Evolutionary conservation across 2,329 filamentous ascomycete genomes (phyloP).

Genomic region (Arthrobotrys megalospora): DNA sequence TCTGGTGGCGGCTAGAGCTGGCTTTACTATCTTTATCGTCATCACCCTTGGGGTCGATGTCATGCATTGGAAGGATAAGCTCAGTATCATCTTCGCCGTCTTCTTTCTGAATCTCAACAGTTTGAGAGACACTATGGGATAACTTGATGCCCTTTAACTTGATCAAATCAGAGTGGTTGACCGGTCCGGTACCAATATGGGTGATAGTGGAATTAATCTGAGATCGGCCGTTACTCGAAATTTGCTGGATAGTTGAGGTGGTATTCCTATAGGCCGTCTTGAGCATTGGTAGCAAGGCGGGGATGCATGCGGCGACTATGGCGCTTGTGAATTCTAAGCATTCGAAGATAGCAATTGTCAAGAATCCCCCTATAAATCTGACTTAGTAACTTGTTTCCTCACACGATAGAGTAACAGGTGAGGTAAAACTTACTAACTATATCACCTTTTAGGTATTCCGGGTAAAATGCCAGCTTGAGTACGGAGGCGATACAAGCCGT

Average conservation of each 20-base stretch:
- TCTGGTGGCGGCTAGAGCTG: conserved; percentile 14
- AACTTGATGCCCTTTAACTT: conserved; percentile 46
- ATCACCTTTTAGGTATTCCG: conserved; percentile 24
- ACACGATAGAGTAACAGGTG: not conserved
- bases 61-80: conserved; percentile 24
- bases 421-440: conserved; percentile 27
- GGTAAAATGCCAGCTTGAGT: conserved; percentile 31
- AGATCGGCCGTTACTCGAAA: conserved; percentile 9
- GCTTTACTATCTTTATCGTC: conserved; percentile 30
- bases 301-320: conserved; percentile 35
- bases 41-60: conserved; percentile 10
- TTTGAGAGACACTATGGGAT: conserved; percentile 30
- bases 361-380: conserved; percentile 22
- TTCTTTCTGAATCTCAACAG: conserved; percentile 31
- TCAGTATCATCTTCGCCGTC: conserved; percentile 34
- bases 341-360: conserved; percentile 23
- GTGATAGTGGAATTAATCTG: conserved; percentile 12
- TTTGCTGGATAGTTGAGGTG: conserved; percentile 25
- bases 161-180: conserved; percentile 19
- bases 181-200: conserved; percentile 11
- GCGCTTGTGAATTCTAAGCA: conserved; percentile 40
- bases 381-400: not conserved
- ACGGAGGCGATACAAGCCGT: conserved; percentile 22
- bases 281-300: conserved; percentile 34
- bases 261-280: conserved; percentile 31